Conservation (phyloP, 78 protist species). For the Polysphondylium violaceum region DNA sequence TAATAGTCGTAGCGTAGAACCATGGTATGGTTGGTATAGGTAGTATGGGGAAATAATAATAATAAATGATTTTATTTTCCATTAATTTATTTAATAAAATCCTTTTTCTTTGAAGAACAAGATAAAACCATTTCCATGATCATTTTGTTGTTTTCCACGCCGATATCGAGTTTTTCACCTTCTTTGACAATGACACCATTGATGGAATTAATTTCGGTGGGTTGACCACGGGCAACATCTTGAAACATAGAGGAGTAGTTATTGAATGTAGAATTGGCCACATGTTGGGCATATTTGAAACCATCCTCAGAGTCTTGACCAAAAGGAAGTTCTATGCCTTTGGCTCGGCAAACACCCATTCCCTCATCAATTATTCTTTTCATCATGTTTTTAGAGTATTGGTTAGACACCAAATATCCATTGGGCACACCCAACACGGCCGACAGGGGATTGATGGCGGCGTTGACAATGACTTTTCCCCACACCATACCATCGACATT, state of each 20-base stretch:
- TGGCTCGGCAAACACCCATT: conserved; percentile 75
- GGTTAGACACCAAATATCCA: conserved; percentile 54
- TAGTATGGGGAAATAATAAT: too few species aligned
- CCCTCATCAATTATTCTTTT: conserved; percentile 70
- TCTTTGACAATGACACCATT: conserved; percentile 85
- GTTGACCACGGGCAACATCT: conserved; percentile 71
- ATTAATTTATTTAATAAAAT: too few species aligned
- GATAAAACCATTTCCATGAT: conserved; percentile 78
- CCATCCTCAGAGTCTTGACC: conserved; percentile 70
- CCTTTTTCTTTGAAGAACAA: background rate
- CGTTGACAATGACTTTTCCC: conserved; percentile 87
- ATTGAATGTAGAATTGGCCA: conserved; percentile 32
- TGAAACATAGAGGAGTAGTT: conserved; percentile 72
- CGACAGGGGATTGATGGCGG: conserved; percentile 91
- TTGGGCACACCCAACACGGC: conserved; percentile 83
- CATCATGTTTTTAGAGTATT: conserved; percentile 50
- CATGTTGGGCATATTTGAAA: conserved; percentile 66
- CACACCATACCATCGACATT: conserved; percentile 62
- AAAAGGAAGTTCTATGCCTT: conserved; percentile 58
- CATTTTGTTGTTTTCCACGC: conserved; percentile 60
- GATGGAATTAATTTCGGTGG: conserved; percentile 75
- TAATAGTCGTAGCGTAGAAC: too few species aligned
- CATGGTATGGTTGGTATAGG: too few species aligned
- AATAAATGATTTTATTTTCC: too few species aligned
- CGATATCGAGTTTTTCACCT: conserved; percentile 66